These are phyloP conservation scores for Mycena vulgaris DNA, from an alignment of 768 basidiomycete genomes.

Conservation along the genomic window DNA sequence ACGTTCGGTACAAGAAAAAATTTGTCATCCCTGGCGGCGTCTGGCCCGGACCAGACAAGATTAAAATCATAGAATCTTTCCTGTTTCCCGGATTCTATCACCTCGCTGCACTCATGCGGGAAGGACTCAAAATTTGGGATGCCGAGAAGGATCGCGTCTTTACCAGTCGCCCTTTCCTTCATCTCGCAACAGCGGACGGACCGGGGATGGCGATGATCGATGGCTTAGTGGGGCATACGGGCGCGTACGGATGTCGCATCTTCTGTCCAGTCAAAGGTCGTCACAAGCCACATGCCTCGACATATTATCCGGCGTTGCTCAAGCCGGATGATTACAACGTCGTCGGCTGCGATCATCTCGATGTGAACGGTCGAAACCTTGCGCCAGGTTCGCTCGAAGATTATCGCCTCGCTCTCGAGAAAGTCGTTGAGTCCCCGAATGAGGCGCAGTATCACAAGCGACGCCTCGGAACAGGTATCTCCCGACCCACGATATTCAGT, in stretches of 20 bases:
- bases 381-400: slow-evolving; percentile 45
- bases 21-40: slow-evolving; percentile 9
- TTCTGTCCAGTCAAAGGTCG: slow-evolving; percentile 49
- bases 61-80: not conserved
- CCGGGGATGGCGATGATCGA: slow-evolving; percentile 50
- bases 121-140: slow-evolving; percentile 17
- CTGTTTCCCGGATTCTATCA: not conserved
- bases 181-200: slow-evolving; percentile 51
- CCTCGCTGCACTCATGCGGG: not conserved
- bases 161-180: slow-evolving; percentile 34
- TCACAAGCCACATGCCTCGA: slow-evolving; percentile 44
- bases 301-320: slow-evolving; percentile 54
- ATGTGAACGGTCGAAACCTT: slow-evolving; percentile 33
- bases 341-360: slow-evolving; percentile 38
- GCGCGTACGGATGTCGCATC: slow-evolving; percentile 52
- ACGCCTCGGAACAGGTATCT: slow-evolving; percentile 31
- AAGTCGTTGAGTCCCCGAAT: slow-evolving; percentile 52
- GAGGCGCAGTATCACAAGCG: slow-evolving; percentile 47
- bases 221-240: slow-evolving; percentile 55
- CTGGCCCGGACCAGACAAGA: not conserved
- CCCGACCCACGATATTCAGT: not conserved
- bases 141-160: not conserved
- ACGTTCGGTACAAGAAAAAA: slow-evolving; percentile 40
- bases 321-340: slow-evolving; percentile 45
- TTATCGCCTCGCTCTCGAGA: slow-evolving; percentile 48